A percentile compares a stretch with the other conserved stretches of the same genome.
Conservation (phyloP, 2,329 filamentous ascomycete genomes). For the Pestalotiopsis sp. region DNA sequence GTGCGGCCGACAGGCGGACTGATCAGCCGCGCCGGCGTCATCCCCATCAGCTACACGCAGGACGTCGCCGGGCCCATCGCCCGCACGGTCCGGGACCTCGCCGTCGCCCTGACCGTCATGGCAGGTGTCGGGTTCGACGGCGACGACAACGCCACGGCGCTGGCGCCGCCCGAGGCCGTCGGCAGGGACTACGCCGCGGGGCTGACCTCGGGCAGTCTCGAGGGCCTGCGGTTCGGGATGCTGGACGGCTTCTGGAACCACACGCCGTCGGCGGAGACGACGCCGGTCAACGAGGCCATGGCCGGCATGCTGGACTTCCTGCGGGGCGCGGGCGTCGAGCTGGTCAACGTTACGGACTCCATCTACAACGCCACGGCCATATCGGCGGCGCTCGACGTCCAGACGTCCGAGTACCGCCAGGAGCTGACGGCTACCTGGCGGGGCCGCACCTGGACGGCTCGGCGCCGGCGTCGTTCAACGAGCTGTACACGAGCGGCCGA, state of each 20-base stretch:
- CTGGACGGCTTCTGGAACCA: constrained; percentile 59
- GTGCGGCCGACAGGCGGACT: constrained; percentile 57
- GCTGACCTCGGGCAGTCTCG: constrained; percentile 29
- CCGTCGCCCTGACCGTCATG: constrained; percentile 54
- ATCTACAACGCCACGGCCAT: constrained; percentile 56
- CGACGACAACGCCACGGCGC: constrained; percentile 52
- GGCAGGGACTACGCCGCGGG: constrained; percentile 48
- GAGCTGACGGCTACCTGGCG: constrained; percentile 56
- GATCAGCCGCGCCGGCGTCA: constrained; percentile 51
- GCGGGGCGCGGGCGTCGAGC: constrained; percentile 43
- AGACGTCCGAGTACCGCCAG: constrained; percentile 61
- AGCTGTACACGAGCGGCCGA: constrained; percentile 50
- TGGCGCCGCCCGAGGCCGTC: constrained; percentile 41
- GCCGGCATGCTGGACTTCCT: constrained; percentile 47
- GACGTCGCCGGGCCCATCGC: constrained; percentile 58
- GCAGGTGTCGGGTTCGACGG: constrained; percentile 50
- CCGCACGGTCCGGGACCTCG: constrained; percentile 50
- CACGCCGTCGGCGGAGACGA: constrained; percentile 51
- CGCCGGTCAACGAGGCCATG: constrained; percentile 58
- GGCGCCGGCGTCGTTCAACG: constrained; percentile 45
- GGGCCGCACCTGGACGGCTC: constrained; percentile 40
- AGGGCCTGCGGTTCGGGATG: constrained; percentile 33
- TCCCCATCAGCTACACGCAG: constrained; percentile 59
- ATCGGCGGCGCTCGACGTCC: constrained; percentile 52
- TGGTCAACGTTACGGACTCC: constrained; percentile 50